Conservation (phyloP, 2,329 filamentous ascomycete species). For the Hypoxylon sp. region DNA sequence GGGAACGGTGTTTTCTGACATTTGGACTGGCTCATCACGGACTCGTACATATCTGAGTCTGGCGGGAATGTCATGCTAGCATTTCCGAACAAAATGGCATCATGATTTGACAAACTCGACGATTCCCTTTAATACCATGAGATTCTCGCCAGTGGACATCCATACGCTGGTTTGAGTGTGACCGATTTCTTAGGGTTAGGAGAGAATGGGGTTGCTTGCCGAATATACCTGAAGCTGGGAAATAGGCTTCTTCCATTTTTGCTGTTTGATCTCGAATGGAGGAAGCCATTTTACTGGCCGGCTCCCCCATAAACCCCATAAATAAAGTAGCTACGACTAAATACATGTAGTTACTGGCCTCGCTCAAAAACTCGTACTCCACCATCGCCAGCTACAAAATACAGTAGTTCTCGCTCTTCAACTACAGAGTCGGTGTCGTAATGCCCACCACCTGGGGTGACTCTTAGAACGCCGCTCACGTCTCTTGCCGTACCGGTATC, state of each 20-base stretch:
- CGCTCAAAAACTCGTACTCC: slow-evolving; percentile 87
- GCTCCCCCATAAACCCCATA: neutral
- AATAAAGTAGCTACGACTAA: neutral
- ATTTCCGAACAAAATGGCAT: slow-evolving; percentile 53
- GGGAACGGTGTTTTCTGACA: slow-evolving; percentile 55
- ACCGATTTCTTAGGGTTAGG: neutral
- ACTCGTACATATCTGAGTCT: slow-evolving; percentile 51
- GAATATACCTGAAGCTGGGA: neutral
- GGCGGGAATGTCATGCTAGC: slow-evolving; percentile 53
- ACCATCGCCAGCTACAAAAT: slow-evolving; percentile 84
- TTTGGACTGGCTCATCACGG: slow-evolving; percentile 55
- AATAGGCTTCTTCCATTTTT: neutral
- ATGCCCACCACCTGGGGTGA: slow-evolving; percentile 71
- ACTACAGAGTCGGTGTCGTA: slow-evolving; percentile 49
- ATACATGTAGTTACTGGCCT: slow-evolving; percentile 72
- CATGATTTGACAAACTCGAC: slow-evolving; percentile 50
- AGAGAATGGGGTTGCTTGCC: neutral
- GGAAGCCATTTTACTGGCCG: neutral
- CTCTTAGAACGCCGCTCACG: slow-evolving; percentile 87
- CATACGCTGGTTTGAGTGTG: neutral
- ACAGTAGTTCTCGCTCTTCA: slow-evolving; percentile 81
- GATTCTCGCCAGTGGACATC: slow-evolving; percentile 1
- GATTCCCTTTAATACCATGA: slow-evolving; percentile 10
- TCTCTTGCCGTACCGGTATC: slow-evolving; percentile 92
- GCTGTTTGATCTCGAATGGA: neutral